Base-by-base conservation (phyloP, 1,139 yeast genomes). In the Saccharomyces pastorianus region DNA sequence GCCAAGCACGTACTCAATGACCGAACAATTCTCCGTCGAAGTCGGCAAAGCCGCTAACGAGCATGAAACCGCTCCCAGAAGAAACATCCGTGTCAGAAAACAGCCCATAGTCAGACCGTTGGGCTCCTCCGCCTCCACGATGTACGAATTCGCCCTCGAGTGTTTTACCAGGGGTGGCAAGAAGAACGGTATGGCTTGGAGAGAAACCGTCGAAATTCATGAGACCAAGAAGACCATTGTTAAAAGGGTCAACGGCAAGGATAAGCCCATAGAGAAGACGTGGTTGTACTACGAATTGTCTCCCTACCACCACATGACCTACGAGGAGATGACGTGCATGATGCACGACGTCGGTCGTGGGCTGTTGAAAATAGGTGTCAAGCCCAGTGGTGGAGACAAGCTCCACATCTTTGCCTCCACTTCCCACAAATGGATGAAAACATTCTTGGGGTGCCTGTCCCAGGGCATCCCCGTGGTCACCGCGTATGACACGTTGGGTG, bases 401-500 rank as follows among this genome's bases (percentile, higher is more conserved):
- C 70, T 91, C 63, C 96, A 91, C 71, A 79, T 93, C 54, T 95
- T 84, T 72, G 96, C 96, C 41, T 73, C 87, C 34, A 85, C 96
- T 28, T 85, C 96, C 34, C 86, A 82, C 54, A 82, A 81, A 67
- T 93, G 99, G 99, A 80, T 93, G 86, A 88, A 88, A 73, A 80
- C 89, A 46, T 93, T 85, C 61, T 72, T 90, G 60, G 96, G 91
- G 14, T 78, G 88, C 53, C 80, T 82, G 64, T 75, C 89, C 56
- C 96, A 90, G 71, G 74, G 81, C 52, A 83, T 95, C 57, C 88
- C 98, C 27, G 80, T 88, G 58, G 99, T 90, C 48, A 95, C 99
- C 29, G 98, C 99, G 44, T 93, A 93, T 71, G 99, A 93, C 71
- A 91, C 99, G 44, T 78, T 93, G 60, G 99, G 99, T 56, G 96